Evolutionary conservation across 2,329 filamentous ascomycete genomes (phyloP).

Genomic region (Orbilia blumenaviensis): DNA sequence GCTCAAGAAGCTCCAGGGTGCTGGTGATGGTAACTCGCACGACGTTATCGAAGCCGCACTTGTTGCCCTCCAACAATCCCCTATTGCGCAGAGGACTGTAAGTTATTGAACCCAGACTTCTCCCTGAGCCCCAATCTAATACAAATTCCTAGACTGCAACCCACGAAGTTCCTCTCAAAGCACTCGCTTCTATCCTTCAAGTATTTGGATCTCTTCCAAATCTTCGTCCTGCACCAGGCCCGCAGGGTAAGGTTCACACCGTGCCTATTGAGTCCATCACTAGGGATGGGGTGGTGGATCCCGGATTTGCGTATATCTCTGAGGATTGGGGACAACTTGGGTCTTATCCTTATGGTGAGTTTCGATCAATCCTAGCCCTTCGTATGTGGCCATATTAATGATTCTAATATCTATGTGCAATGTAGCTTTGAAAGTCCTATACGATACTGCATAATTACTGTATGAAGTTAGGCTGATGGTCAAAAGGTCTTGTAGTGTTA

Average conservation of each 20-base stretch:
- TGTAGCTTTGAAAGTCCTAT: slow-evolving; percentile 51
- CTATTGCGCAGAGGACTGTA: slow-evolving; percentile 36
- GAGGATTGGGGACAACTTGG: slow-evolving; percentile 52
- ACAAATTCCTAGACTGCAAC: slow-evolving; percentile 21
- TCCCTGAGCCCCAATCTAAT: neutral
- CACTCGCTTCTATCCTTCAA: slow-evolving; percentile 73
- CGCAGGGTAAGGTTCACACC: slow-evolving; percentile 75
- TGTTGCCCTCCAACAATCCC: slow-evolving; percentile 12
- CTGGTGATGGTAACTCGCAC: slow-evolving; percentile 67
- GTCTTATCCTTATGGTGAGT: slow-evolving; percentile 44
- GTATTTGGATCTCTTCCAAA: slow-evolving; percentile 71
- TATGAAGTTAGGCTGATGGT: neutral
- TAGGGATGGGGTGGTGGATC: slow-evolving; percentile 23
- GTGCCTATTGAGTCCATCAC: slow-evolving; percentile 60
- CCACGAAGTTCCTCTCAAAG: slow-evolving; percentile 34
- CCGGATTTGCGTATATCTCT: slow-evolving; percentile 39
- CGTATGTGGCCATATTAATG: neutral
- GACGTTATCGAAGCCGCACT: slow-evolving; percentile 61
- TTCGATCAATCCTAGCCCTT: neutral
- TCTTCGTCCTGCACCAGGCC: slow-evolving; percentile 70
- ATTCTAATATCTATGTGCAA: neutral
- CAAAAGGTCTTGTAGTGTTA: no score
- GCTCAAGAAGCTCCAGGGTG: slow-evolving; percentile 69
- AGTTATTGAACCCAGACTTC: neutral
- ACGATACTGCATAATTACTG: slow-evolving; percentile 2